Evolutionary conservation across 495 filamentous ascomycete genomes (phyloP).

Genomic region (Daldinia decipiens): DNA sequence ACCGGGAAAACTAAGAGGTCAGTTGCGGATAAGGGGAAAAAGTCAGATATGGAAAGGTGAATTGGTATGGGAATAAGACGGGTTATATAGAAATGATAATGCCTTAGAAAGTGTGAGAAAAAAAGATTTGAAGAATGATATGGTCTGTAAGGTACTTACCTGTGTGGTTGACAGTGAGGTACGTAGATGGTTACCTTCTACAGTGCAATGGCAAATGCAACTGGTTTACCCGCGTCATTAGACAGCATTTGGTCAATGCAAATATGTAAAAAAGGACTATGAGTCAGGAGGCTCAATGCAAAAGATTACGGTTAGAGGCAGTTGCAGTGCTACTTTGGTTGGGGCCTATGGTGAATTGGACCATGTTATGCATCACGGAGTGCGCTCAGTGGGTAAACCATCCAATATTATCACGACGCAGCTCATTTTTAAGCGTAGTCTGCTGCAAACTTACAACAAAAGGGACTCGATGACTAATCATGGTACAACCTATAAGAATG

Average conservation of each 20-base stretch:
- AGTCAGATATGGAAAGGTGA: neutral
- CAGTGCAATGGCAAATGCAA: neutral
- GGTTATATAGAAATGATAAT: neutral
- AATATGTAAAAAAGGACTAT: neutral
- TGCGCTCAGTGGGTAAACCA: neutral
- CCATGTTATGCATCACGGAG: neutral
- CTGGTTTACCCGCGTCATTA: neutral
- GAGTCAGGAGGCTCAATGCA: neutral
- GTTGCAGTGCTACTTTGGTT: neutral
- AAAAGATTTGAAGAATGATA: neutral
- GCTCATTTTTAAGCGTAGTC: neutral
- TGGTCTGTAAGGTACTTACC: neutral
- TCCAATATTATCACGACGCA: conserved; percentile 1
- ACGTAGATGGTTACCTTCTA: neutral
- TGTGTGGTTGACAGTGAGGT: neutral
- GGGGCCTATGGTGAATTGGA: neutral
- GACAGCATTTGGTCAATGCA: neutral
- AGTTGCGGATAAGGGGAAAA: neutral
- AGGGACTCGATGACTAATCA: neutral
- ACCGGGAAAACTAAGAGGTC: neutral
- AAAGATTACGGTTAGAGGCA: neutral
- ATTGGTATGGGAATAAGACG: neutral
- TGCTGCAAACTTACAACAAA: neutral
- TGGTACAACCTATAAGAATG: neutral
- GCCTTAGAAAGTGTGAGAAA: neutral